Conservation (phyloP, 805 yeast species). For the Saccharomycopsis guyanensis region DNA sequence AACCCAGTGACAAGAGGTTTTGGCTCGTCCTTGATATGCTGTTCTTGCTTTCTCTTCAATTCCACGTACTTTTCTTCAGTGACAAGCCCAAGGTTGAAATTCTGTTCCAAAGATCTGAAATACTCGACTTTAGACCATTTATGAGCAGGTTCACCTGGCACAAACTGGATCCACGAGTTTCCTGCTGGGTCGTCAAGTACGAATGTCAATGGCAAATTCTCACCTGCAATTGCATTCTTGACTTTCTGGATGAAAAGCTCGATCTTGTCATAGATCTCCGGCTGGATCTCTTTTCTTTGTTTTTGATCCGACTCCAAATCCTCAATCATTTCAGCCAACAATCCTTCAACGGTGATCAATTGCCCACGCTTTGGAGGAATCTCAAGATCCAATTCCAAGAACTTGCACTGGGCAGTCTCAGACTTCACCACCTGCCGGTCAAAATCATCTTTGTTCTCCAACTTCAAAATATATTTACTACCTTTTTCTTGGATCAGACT, state of each 20-base stretch:
- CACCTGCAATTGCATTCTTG: conserved; percentile 52
- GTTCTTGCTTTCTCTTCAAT: conserved; percentile 29
- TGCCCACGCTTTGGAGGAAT: conserved; percentile 95
- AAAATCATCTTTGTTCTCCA: conserved; percentile 66
- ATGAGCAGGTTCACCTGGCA: conserved; percentile 81
- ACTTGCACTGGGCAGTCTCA: conserved; percentile 74
- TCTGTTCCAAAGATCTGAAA: conserved; percentile 80
- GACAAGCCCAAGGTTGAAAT: conserved; percentile 72
- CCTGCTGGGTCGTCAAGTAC: conserved; percentile 91
- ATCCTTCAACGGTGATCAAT: conserved; percentile 86
- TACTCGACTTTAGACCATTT: conserved; percentile 86
- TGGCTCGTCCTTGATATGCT: conserved; percentile 14
- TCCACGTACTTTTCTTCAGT: conserved; percentile 34
- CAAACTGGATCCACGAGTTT: conserved; percentile 89
- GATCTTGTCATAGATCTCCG: conserved; percentile 69
- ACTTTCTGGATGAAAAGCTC: conserved; percentile 59
- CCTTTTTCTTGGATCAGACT: conserved; percentile 88
- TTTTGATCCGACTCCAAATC: conserved; percentile 80
- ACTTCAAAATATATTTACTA: conserved; percentile 55
- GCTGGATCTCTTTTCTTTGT: conserved; percentile 64
- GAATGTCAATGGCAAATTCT: conserved; percentile 69
- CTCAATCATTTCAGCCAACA: conserved; percentile 72
- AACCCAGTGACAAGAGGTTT: conserved; percentile 48
- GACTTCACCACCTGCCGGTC: conserved; percentile 89
- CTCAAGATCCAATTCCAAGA: conserved; percentile 81